phyloP scores from a whole-genome alignment of 306 rosid species.

The Psophocarpus tetragonolobus region DNA sequence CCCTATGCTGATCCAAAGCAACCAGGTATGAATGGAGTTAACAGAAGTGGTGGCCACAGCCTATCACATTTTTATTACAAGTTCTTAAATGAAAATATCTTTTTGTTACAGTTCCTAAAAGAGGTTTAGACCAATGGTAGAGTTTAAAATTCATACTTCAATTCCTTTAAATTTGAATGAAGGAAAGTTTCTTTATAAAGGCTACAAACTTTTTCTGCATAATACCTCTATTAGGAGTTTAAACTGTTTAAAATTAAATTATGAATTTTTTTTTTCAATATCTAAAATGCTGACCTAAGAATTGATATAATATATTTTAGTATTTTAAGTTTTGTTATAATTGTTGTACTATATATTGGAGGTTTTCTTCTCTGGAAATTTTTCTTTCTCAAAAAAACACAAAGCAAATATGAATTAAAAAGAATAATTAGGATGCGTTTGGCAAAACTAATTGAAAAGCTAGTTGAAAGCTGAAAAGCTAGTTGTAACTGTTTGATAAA shows the following conservation, averaged over 20 bases:
- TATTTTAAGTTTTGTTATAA: neutral
- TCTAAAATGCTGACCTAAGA: neutral
- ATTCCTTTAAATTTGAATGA: neutral
- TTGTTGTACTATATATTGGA: neutral
- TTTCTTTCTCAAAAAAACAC: neutral
- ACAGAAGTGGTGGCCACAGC: conserved; percentile 11
- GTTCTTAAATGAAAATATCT: conserved; percentile 2
- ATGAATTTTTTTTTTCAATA: neutral
- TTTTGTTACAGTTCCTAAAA: conserved; percentile 51
- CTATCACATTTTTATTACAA: conserved; percentile 27
- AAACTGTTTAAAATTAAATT: neutral
- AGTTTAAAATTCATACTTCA: conserved; percentile 59
- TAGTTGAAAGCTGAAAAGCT: too few relatives aligned
- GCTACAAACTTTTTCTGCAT: neutral
- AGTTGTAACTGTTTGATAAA: too few relatives aligned
- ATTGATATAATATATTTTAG: neutral
- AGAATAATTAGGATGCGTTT: too few relatives aligned
- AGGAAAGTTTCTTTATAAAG: neutral
- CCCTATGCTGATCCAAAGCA: conserved; percentile 70
- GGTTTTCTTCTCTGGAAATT: neutral
- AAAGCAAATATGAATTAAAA: neutral
- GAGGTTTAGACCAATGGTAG: conserved; percentile 65
- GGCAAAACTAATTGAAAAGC: too few relatives aligned
- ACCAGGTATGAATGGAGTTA: conserved; percentile 73
- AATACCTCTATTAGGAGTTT: neutral